Conservation (phyloP, 2,329 filamentous ascomycete species). For the Neopestalotiopsis sp. region DNA sequence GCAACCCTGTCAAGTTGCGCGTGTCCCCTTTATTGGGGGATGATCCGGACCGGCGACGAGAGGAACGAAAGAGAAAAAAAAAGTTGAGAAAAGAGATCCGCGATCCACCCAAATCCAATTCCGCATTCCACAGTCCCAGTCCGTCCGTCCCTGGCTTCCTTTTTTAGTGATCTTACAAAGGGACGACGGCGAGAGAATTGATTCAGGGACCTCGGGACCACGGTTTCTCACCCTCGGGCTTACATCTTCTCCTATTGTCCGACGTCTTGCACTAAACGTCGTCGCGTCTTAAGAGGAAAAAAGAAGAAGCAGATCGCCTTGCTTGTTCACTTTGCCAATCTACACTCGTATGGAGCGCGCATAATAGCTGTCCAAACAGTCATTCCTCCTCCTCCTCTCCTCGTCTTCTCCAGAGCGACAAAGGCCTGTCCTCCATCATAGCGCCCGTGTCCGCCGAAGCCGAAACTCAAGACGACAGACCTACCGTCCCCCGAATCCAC, state of each 20-base stretch:
- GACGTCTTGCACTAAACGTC: background rate
- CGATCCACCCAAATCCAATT: background rate
- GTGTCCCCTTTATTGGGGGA: conserved; percentile 1
- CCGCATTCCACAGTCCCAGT: background rate
- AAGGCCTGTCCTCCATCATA: background rate
- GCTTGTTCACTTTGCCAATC: background rate
- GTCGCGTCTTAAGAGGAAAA: background rate
- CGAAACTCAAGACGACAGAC: background rate
- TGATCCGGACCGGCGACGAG: conserved; percentile 7
- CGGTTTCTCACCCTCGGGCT: background rate
- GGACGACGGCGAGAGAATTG: background rate
- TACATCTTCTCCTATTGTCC: background rate
- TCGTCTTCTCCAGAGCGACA: background rate
- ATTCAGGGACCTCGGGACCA: background rate
- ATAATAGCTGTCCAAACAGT: background rate
- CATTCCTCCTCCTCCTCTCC: conserved; percentile 1
- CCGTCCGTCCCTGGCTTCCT: background rate
- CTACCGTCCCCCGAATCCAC: background rate
- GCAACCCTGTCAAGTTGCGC: conserved; percentile 9
- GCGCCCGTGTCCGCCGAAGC: background rate
- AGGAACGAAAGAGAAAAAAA: background rate
- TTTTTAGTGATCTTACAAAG: background rate
- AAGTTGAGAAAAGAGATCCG: conserved; percentile 7
- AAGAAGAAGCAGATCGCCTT: background rate
- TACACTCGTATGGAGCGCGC: background rate